Conservation (phyloP, 208 protist genomes). For the Trypanosomatidae sp. region DNA sequence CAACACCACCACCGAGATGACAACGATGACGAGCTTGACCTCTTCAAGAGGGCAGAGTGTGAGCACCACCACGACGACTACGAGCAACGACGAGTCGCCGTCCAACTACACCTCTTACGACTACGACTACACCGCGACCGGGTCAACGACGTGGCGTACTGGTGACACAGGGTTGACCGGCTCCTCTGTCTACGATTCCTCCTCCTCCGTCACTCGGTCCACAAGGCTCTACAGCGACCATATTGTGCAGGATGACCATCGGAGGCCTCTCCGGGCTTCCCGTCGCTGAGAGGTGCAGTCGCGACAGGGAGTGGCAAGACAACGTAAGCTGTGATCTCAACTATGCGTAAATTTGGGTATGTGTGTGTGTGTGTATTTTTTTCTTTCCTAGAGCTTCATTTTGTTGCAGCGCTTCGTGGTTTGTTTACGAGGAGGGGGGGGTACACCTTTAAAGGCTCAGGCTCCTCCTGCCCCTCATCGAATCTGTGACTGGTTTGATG, state of each 20-base stretch:
- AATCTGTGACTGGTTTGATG: neutral
- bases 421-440: neutral
- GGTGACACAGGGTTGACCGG: neutral
- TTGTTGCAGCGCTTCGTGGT: neutral
- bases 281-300: neutral
- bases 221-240: neutral
- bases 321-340: no score
- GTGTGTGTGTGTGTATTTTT: no score
- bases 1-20: neutral
- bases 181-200: neutral
- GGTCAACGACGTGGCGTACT: neutral
- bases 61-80: neutral
- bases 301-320: neutral
- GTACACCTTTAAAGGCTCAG: neutral
- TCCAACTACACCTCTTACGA: conserved; percentile 2
- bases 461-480: neutral
- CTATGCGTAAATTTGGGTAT: no score
- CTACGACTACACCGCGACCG: conserved; percentile 1
- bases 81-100: conserved; percentile 3
- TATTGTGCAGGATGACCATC: neutral
- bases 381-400: neutral
- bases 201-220: neutral
- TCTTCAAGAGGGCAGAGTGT: neutral
- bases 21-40: neutral
- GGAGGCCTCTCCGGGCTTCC: neutral